Evolutionary conservation across 495 filamentous ascomycete species (phyloP), one percentile per base, ranked within the genome.

Genomic region (Annulohypoxylon moriforme): DNA sequence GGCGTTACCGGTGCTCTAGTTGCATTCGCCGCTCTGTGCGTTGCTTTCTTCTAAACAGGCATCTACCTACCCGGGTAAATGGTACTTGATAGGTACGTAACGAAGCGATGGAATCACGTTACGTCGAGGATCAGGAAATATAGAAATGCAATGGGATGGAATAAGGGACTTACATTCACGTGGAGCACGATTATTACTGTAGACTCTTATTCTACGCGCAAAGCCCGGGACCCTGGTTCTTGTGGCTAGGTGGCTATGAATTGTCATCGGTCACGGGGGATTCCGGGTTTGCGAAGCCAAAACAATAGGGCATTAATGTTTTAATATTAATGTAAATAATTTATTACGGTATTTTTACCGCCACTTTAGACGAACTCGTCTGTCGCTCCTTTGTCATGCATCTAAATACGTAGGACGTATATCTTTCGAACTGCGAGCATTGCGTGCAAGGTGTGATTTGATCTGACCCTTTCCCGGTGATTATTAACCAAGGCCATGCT

Each of bases 31-130:
- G 76, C 74, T 46, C 46, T 76, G 42, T 74, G 57, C 68, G 24
- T 76, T 20, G 76, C 68, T 36, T 64, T 74, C 18, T 70, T 77
- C 55, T 77, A 76, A 72, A 29, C 27, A 25, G 46, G 22, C 20
- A 25, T 52, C n/a, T n/a, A n/a, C n/a, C n/a, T n/a, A n/a, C n/a
- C n/a, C n/a, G n/a, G n/a, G n/a, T n/a, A n/a, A n/a, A 16, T 3
- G 24, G 18, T 49, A n/a, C 20, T 49, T 1, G 46, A 20, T 44
- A n/a, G 0, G 40, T 18, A 22, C 22, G 22, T 50, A 14, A 27
- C 27, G 25, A 18, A 27, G 31, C 49, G 57, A 49, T 57, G 56
- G 40, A 20, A 24, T 34, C 10, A 40, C 13, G 18, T 44, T 52
- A 68, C 44, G 13, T 13, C 10, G 10, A 33, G 53, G 24, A 9